Base-by-base conservation (phyloP, 805 yeast species). In the Candida argentea region DNA sequence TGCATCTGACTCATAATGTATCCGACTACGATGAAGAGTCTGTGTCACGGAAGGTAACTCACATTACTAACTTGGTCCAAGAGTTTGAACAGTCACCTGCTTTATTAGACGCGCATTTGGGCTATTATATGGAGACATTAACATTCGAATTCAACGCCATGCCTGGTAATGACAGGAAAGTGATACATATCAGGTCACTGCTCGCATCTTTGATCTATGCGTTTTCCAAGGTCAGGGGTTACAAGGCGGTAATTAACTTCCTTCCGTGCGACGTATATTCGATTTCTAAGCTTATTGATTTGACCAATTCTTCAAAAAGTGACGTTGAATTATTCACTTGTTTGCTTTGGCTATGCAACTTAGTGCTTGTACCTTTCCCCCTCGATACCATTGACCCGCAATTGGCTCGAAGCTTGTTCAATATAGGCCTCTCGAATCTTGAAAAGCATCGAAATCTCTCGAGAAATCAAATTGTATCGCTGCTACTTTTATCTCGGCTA, bases 311-410 rank as follows among this genome's bases (percentile, higher is more conserved):
- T 3, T 23, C 33, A 8, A 28, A 26, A 5, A 32, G 35, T 20
- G 56, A 46, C 16, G 39, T 39, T 30, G 59, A 55, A 28, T 29
- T 34, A 1, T 57, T 54, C 32, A 26, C 76, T 7, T 44, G 74
- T 23, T 50, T 85, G 6, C 55, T 80, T 3, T 87, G 95, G 94
- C 60, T 84, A 6, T 66, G 78, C 0, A 71, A 77, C 6, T 53
- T 86, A 14, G 66, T 75, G 0, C 54, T 81, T n/a, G 71, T 76
- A 0, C 96, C 97, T 0, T 86, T 87, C 43, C 65, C 70, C 2
- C 54, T 87, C 15, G 51, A 48, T 1, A 36, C 52, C 0, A 49
- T 77, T 10, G 36, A 46, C 3, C 32, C 44, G 0, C 31, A 50
- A 0, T 47, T 68, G 5, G 42, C 67, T 4, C 36, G 41, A 1